A percentile compares a stretch with the other conserved stretches of the same genome.
phyloP scores from a whole-genome alignment of 768 basidiomycete species.

The Pisolithus tinctorius region DNA sequence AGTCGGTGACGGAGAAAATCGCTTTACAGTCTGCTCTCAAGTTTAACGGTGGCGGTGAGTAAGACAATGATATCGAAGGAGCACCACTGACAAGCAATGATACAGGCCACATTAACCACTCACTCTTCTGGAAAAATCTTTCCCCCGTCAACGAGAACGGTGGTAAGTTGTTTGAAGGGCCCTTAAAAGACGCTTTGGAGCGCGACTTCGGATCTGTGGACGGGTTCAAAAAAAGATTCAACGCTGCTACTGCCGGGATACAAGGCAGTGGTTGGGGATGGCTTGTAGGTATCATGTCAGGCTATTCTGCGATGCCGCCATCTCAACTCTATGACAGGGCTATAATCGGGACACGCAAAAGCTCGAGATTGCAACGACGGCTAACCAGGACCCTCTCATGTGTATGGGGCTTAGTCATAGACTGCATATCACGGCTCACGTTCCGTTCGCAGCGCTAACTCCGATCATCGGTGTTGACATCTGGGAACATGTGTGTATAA shows the following conservation, averaged over 20 bases:
- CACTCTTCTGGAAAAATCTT: conserved; percentile 97
- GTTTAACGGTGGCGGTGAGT: conserved; percentile 91
- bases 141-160: conserved; percentile 62
- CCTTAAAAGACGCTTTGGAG: conserved; percentile 70
- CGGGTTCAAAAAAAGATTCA: conserved; percentile 79
- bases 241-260: conserved; percentile 81
- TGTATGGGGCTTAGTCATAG: conserved; percentile 28
- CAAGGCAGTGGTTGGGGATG: conserved; percentile 99
- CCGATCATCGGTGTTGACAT: conserved; percentile 96
- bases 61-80: neutral
- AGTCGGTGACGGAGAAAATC: conserved; percentile 69
- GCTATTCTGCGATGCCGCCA: neutral
- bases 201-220: conserved; percentile 85
- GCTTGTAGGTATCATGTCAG: conserved; percentile 50
- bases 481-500: conserved; percentile 79
- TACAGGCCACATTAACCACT: conserved; percentile 87
- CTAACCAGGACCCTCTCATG: conserved; percentile 93
- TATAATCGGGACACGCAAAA: conserved; percentile 59
- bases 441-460: conserved; percentile 50
- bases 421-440: conserved; percentile 4
- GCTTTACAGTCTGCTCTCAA: conserved; percentile 86
- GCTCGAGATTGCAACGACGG: conserved; percentile 87
- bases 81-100: neutral
- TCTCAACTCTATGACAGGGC: conserved; percentile 39
- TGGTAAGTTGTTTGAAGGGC: conserved; percentile 57